phyloP scores from a whole-genome alignment of 2,329 filamentous ascomycete species.

The Fusarium sp. region DNA sequence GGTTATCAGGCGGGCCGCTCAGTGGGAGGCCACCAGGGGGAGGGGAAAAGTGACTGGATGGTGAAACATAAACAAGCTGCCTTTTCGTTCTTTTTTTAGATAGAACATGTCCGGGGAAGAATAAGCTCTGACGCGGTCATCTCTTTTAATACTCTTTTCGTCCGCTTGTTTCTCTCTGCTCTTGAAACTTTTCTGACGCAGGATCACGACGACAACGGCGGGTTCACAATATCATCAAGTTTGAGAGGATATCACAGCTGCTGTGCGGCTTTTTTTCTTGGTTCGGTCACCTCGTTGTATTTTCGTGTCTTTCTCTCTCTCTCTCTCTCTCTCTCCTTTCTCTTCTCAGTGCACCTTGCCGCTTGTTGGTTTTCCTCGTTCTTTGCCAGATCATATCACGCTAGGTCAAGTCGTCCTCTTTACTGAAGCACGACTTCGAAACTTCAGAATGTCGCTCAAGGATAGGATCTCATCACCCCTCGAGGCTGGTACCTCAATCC shows the following conservation, averaged over 20 bases:
- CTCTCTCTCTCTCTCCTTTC: slow-evolving; percentile 1
- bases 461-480: slow-evolving; percentile 70
- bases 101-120: slow-evolving; percentile 21
- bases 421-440: slow-evolving; percentile 22
- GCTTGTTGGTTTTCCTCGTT: slow-evolving; percentile 11
- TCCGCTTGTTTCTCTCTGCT: background rate
- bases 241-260: slow-evolving; percentile 31
- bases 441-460: slow-evolving; percentile 59
- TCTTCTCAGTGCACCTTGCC: background rate
- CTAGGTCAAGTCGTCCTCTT: slow-evolving; percentile 8
- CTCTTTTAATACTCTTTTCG: slow-evolving; percentile 23
- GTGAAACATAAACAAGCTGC: slow-evolving; percentile 33
- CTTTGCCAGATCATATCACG: background rate
- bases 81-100: slow-evolving; percentile 26
- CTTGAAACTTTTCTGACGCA: slow-evolving; percentile 17
- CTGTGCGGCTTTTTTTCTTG: slow-evolving; percentile 28
- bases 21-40: slow-evolving; percentile 13
- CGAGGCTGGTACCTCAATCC: slow-evolving; percentile 69
- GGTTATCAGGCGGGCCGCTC: slow-evolving; percentile 11
- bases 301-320: background rate
- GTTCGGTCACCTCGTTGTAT: slow-evolving; percentile 11
- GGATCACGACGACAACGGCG: slow-evolving; percentile 20
- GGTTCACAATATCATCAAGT: slow-evolving; percentile 13
- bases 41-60: slow-evolving; percentile 1
- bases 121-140: slow-evolving; percentile 19